Base-by-base conservation (phyloP, 345 rosid genomes). In the Schrenkiella parvula region DNA sequence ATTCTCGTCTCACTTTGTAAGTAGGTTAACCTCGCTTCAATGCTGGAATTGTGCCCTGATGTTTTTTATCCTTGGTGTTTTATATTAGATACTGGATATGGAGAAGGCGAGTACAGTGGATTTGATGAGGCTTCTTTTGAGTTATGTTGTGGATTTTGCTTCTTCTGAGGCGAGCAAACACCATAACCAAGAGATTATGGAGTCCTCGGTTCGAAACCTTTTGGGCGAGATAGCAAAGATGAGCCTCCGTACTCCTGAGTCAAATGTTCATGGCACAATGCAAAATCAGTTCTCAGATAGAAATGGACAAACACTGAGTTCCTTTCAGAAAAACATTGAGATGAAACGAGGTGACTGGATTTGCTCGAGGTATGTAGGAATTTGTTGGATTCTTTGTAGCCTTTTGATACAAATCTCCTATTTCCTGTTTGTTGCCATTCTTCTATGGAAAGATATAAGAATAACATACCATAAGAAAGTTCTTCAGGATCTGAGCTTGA, bases 281-380 rank as follows among this genome's bases (percentile, higher is more conserved):
- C 82, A 81, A 59, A 79, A 74, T 71, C 85, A 79, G 73, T 78
- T 66, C 47, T 53, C 68, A 17, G 84, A 82, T 63, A 59, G 78
- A 80, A 38, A 79, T 85, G 74, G 68, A n/a, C 85, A 81, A 79
- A 41, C 54, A 10, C 60, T 78, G 1, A 78, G 86, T 72, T 71
- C 88, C 8, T 70, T 41, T 44, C 81, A 82, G 41, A 82, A 80
- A 44, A 78, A 75, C 15, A 43, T 83, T 76, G 92, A 89, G 83
- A 87, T 89, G 96, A 95, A 86, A 87, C 87, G 82, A 59, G 99
- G 99, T 35, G 99, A 95, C 74, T 95, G 99, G 99, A 79, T 84
- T 52, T 95, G 99, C 73, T 68, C 83, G 10, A 88, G 99, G 99
- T 88, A 54, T 66, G 63, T 2, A 32, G 53, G 59, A 4, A 18